phyloP scores from a whole-genome alignment of 2,329 filamentous ascomycete species.

The Aureobasidium subglaciale region DNA sequence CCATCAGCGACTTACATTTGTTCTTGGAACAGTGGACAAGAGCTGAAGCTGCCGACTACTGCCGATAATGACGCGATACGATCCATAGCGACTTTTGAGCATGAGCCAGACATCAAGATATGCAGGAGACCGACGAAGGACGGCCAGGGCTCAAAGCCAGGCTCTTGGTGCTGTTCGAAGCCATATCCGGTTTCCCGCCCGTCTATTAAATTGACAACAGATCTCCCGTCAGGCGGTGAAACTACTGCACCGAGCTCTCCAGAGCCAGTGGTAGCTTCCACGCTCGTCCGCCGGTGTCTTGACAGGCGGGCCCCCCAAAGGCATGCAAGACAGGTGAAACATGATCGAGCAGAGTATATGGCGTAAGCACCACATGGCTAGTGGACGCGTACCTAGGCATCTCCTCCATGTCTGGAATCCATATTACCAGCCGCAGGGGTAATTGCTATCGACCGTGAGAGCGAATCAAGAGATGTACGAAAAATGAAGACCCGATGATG shows the following conservation, averaged over 20 bases:
- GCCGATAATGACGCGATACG: neutral
- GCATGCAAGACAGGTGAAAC: neutral
- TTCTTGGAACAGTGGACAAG: neutral
- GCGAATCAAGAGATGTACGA: neutral
- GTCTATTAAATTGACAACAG: neutral
- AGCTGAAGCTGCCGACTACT: neutral
- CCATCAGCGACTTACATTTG: neutral
- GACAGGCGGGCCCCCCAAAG: neutral
- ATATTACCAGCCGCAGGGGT: neutral
- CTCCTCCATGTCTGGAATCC: neutral
- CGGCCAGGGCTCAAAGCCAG: neutral
- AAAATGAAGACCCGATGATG: no score
- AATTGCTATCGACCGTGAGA: neutral
- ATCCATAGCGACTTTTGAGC: neutral
- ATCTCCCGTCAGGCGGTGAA: conserved; percentile 7
- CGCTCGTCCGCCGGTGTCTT: neutral
- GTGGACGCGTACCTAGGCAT: neutral
- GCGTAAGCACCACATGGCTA: neutral
- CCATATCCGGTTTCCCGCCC: neutral
- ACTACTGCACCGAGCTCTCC: conserved; percentile 12
- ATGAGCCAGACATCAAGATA: neutral
- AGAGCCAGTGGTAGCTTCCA: no score
- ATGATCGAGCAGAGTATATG: neutral
- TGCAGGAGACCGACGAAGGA: neutral
- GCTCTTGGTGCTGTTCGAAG: neutral